phyloP scores from a whole-genome alignment of 2,329 filamentous ascomycete genomes.

The Neurospora sp. region DNA sequence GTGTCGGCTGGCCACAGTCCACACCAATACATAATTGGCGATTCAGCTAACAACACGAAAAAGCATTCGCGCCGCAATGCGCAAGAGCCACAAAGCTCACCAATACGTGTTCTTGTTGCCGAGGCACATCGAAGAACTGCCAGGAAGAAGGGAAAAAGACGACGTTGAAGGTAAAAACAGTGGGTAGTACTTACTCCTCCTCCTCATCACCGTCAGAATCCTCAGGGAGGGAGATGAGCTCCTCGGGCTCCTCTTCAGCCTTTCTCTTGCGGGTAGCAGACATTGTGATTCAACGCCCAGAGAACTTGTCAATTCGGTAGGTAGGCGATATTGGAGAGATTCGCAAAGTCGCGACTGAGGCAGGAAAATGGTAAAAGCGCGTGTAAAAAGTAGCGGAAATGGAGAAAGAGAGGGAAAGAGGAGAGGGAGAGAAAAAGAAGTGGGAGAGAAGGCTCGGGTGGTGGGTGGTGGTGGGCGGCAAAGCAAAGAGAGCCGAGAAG shows the following conservation, averaged over 20 bases:
- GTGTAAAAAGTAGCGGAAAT: conserved; percentile 12
- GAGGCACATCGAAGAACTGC: conserved; percentile 7
- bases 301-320: conserved; percentile 19
- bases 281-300: conserved; percentile 23
- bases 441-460: conserved; percentile 3
- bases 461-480: conserved; percentile 15
- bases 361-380: neutral
- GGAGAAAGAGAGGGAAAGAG: conserved; percentile 12
- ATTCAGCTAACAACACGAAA: neutral
- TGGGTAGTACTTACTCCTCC: conserved; percentile 39
- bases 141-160: neutral
- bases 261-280: conserved; percentile 41
- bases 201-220: conserved; percentile 38
- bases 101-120: neutral
- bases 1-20: neutral
- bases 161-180: conserved; percentile 12
- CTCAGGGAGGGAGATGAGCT: conserved; percentile 44
- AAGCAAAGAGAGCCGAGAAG: conserved; percentile 10
- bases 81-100: neutral
- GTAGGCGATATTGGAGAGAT: conserved; percentile 1
- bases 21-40: neutral
- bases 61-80: conserved; percentile 12
- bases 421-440: conserved; percentile 16
- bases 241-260: conserved; percentile 39
- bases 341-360: neutral